Percentiles rank a stretch among this genome's conserved stretches.
Evolutionary conservation across 2,329 filamentous ascomycete species (phyloP).

Genomic region (Ophiostoma sp.): DNA sequence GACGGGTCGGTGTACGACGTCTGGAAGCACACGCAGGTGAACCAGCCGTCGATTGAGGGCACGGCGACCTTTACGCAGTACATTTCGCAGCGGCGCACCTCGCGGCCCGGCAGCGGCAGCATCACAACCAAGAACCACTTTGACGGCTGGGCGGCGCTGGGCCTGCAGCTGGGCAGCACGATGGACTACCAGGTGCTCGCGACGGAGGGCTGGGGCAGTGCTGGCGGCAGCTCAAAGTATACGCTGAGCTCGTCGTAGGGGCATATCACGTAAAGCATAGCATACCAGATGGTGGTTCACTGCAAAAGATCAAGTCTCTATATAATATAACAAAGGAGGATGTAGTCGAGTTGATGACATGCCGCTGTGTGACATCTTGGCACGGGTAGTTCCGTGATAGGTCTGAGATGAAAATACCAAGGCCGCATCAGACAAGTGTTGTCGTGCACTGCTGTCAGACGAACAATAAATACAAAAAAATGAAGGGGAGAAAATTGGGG

Average conservation of each 20-base stretch:
- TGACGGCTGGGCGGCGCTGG: constrained; percentile 44
- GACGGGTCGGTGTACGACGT: constrained; percentile 36
- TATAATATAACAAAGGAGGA: too few relatives aligned
- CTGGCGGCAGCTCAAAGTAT: constrained; percentile 32
- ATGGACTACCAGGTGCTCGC: constrained; percentile 49
- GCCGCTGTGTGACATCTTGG: too few relatives aligned
- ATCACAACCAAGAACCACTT: constrained; percentile 49
- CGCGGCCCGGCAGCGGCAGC: constrained; percentile 43
- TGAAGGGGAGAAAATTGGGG: background rate
- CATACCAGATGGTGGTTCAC: too few relatives aligned
- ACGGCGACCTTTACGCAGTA: constrained; percentile 47
- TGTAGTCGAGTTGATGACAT: too few relatives aligned
- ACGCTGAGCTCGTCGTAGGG: constrained; percentile 25
- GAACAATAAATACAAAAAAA: background rate
- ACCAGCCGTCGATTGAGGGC: constrained; percentile 43
- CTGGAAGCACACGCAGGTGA: constrained; percentile 35
- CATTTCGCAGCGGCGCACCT: constrained; percentile 42
- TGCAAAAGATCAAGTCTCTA: too few relatives aligned
- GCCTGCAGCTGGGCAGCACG: constrained; percentile 41
- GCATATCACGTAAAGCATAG: too few relatives aligned
- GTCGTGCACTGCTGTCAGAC: background rate
- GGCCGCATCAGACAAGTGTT: too few relatives aligned
- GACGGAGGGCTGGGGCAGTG: constrained; percentile 42
- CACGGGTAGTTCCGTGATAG: too few relatives aligned
- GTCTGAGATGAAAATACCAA: too few relatives aligned